Evolutionary conservation across 768 basidiomycete species (phyloP).

Genomic region (Phlebiopsis flavidoalba): DNA sequence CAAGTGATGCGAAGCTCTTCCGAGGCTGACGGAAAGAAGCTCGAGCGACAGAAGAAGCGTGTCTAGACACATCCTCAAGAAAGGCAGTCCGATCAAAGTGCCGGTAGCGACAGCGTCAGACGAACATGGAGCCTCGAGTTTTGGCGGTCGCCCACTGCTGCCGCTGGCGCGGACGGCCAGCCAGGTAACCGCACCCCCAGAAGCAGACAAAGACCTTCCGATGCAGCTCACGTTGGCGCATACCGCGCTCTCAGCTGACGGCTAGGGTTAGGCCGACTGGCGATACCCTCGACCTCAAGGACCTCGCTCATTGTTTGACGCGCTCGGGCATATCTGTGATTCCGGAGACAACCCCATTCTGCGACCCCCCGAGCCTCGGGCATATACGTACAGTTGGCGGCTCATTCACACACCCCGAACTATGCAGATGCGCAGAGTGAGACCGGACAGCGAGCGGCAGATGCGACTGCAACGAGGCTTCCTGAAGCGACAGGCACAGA

Average conservation of each 20-base stretch:
- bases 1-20: constrained; percentile 4
- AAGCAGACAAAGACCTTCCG: not conserved
- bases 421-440: constrained; percentile 34
- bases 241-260: not conserved
- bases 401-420: constrained; percentile 27
- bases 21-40: constrained; percentile 9
- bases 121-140: constrained; percentile 77
- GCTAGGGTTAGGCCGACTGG: not conserved
- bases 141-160: constrained; percentile 62
- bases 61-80: constrained; percentile 60
- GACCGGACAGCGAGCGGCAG: not conserved
- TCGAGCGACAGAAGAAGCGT: constrained; percentile 62
- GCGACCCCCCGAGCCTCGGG: constrained; percentile 45
- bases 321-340: constrained; percentile 83
- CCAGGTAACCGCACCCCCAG: not conserved
- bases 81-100: constrained; percentile 49
- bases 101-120: constrained; percentile 44
- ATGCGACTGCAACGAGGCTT: not conserved
- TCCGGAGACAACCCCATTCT: constrained; percentile 46
- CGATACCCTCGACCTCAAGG: constrained; percentile 19
- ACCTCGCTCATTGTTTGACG: constrained; percentile 83
- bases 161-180: constrained; percentile 24
- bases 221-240: not conserved
- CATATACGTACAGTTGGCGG: constrained; percentile 59
- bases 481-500: not conserved